Evolutionary conservation across 495 filamentous ascomycete species (phyloP), one percentile per base, ranked within the genome.

Genomic region (Xylaria scruposa): DNA sequence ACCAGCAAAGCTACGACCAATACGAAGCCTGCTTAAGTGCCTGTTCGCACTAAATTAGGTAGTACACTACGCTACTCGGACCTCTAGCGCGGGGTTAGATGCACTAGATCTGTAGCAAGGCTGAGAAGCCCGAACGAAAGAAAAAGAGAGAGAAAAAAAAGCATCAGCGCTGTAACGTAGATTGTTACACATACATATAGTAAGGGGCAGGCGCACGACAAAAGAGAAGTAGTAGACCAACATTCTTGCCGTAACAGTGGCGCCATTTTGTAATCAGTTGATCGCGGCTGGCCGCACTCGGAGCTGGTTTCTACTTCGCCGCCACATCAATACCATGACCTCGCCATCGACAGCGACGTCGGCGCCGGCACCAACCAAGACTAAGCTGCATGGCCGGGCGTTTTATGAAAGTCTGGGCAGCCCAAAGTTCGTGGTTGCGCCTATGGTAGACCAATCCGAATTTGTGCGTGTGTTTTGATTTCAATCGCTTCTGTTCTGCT

Each of bases 381-480:
- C 33, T 12, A 64, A 73, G 78, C 84, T 97, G 1, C 88, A 90
- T 72, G 96, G 96, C 7, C 86, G 97, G 24, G 91, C 91, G 44
- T 97, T 99, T 80, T 99, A 97, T 76, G 89, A 97, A 80, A 96
- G 92, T 75, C 89, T 99, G 68, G 96, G 97, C 15, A 94, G 91
- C 68, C 96, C 96, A 0, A 97, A 92, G 77, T 90, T 92, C 73
- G 88, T 98, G 51, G 87, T 99, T 36, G 96, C 96, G 44, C 96
- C 96, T 42, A 99, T 99, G 96, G 96, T 99, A 26, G 96, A 98
- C 74, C 92, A 97, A 78, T 97, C 94, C 4, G 97, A 99, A 84
- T 97, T 97, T 83, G 95, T 97, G 85, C 72, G 91, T 84, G 46
- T 38, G 68, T 68, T 73, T 62, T 36, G 33, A 36, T 33, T 29